Conservation (phyloP, 768 basidiomycete genomes). For the Chalciporus sphaerocephalus region DNA sequence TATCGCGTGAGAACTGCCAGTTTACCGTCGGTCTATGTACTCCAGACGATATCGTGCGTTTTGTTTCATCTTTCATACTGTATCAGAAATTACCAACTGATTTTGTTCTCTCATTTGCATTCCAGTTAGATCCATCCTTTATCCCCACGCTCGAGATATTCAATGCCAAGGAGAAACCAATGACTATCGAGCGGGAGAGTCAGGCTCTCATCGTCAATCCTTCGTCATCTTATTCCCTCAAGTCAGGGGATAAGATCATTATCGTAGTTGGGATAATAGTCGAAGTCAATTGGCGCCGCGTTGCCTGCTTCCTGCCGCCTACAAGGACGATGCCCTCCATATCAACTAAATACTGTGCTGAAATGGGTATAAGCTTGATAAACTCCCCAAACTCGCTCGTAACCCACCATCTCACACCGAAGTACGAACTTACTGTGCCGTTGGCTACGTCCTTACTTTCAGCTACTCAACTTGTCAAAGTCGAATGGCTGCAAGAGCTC, state of each 20-base stretch:
- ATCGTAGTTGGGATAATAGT: slow-evolving; percentile 42
- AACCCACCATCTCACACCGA: slow-evolving; percentile 62
- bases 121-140: slow-evolving; percentile 46
- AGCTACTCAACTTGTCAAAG: slow-evolving; percentile 54
- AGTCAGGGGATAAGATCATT: slow-evolving; percentile 51
- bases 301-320: slow-evolving; percentile 47
- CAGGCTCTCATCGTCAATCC: slow-evolving; percentile 34
- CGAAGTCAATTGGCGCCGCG: slow-evolving; percentile 44
- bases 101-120: not conserved
- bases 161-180: slow-evolving; percentile 45
- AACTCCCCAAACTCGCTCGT: slow-evolving; percentile 41
- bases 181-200: slow-evolving; percentile 39
- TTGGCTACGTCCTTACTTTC: slow-evolving; percentile 59
- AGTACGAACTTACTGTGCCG: slow-evolving; percentile 44
- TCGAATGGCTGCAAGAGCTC: slow-evolving; percentile 64
- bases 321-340: slow-evolving; percentile 34
- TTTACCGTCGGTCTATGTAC: slow-evolving; percentile 53
- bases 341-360: slow-evolving; percentile 42
- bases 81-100: not conserved
- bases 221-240: slow-evolving; percentile 38
- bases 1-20: slow-evolving; percentile 59
- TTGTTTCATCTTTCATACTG: not conserved
- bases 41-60: slow-evolving; percentile 51
- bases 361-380: slow-evolving; percentile 59
- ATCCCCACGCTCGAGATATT: slow-evolving; percentile 47